Conservation (phyloP, 768 basidiomycete genomes). For the Tephrocybe rancida region DNA sequence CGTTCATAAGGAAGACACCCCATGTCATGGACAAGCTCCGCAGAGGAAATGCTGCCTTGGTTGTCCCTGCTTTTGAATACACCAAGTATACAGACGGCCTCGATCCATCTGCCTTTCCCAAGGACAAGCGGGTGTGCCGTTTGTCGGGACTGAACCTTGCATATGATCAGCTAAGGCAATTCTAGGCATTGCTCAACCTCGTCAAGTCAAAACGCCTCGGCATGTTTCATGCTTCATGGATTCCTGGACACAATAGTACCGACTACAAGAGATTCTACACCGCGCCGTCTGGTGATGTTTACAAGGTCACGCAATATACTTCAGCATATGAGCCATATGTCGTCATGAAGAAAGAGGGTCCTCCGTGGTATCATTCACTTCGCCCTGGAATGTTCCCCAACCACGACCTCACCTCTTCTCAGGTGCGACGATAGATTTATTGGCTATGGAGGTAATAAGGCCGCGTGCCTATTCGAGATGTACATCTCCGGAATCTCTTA, state of each 20-base stretch:
- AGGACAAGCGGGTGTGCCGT: slow-evolving; percentile 60
- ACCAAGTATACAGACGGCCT: slow-evolving; percentile 63
- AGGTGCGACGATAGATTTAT: slow-evolving; percentile 94
- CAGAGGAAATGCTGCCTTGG: slow-evolving; percentile 69
- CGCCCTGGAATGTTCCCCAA: neutral
- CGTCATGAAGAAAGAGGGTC: slow-evolving; percentile 74
- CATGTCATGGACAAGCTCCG: slow-evolving; percentile 49
- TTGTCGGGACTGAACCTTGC: neutral
- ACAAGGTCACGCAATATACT: slow-evolving; percentile 77
- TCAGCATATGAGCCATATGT: slow-evolving; percentile 89
- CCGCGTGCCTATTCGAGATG: slow-evolving; percentile 91
- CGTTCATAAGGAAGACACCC: slow-evolving; percentile 48
- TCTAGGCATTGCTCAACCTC: slow-evolving; percentile 59
- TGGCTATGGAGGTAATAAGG: slow-evolving; percentile 92
- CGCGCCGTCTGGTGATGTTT: slow-evolving; percentile 65
- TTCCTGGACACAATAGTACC: slow-evolving; percentile 78
- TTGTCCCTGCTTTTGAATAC: slow-evolving; percentile 87
- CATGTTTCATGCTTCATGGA: slow-evolving; percentile 82
- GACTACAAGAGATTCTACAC: slow-evolving; percentile 73
- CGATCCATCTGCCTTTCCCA: slow-evolving; percentile 62
- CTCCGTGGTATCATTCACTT: slow-evolving; percentile 62
- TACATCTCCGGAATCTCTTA: slow-evolving; percentile 84
- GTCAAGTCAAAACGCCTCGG: slow-evolving; percentile 56
- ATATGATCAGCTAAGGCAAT: neutral
- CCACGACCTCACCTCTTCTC: slow-evolving; percentile 3